A percentile compares a stretch with the other conserved stretches of the same genome.
phyloP scores from a whole-genome alignment of 2,329 filamentous ascomycete species.

The Gaeumannomyces tritici region DNA sequence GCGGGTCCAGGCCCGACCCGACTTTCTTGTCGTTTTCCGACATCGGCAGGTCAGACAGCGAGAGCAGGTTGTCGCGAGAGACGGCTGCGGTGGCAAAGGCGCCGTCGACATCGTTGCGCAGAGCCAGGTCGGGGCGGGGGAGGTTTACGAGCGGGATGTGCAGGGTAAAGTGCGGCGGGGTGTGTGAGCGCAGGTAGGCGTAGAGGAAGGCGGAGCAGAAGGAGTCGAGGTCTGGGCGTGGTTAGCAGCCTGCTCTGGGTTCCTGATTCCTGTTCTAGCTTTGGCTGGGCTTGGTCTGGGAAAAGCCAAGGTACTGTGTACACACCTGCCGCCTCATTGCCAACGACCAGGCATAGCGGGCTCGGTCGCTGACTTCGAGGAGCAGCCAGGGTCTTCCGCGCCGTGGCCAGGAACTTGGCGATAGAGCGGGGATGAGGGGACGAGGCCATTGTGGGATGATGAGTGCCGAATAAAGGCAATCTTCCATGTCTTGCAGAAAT shows the following conservation, averaged over 20 bases:
- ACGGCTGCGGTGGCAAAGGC: conserved; percentile 54
- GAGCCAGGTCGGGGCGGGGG: conserved; percentile 52
- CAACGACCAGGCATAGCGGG: conserved; percentile 52
- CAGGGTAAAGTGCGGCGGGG: conserved; percentile 37
- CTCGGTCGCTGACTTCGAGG: conserved; percentile 31
- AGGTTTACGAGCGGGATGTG: conserved; percentile 70
- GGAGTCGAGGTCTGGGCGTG: conserved; percentile 65
- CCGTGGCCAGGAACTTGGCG: conserved; percentile 39
- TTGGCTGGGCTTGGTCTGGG: too few species aligned
- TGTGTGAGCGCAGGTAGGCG: conserved; percentile 61
- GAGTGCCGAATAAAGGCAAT: background rate
- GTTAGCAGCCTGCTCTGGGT: background rate
- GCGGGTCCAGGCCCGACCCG: conserved; percentile 27
- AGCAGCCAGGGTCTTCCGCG: conserved; percentile 34
- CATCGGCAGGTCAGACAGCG: conserved; percentile 36
- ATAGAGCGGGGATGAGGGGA: conserved; percentile 25
- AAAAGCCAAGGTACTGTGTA: too few species aligned
- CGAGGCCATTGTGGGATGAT: background rate
- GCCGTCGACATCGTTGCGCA: conserved; percentile 65
- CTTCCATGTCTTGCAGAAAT: background rate
- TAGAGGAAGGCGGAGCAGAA: conserved; percentile 65
- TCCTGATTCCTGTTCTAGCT: too few species aligned
- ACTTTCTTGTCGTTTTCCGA: conserved; percentile 10
- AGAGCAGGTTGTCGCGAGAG: conserved; percentile 53
- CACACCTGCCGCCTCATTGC: conserved; percentile 57